Evolutionary conservation across 495 filamentous ascomycete genomes (phyloP), one percentile per base, ranked within the genome.

Genomic region (Penicillium mononematosum): DNA sequence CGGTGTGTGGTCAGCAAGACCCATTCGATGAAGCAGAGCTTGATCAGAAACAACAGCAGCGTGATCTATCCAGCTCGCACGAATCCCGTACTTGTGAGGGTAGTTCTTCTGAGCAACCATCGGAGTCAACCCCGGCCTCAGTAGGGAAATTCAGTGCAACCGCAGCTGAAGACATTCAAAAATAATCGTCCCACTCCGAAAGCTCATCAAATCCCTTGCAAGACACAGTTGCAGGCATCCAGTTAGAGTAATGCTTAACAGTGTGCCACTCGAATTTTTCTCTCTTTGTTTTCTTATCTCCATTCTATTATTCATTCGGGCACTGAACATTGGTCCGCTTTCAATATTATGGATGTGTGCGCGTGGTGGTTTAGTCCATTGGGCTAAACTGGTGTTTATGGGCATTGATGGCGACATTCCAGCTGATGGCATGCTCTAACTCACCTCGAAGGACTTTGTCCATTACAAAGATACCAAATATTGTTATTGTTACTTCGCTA

Each of bases 21-120:
- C 14, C 9, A 34, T 19, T 10, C 16, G 49, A 38, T 20, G 29
- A 22, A 41, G 25, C 50, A 17, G 9, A 31, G 16, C 19, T 9
- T 43, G 8, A 43, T 19, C 45, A 12, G 6, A 42, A 41, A 20
- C 32, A 19, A 16, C 50, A 31, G 42, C 22, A 38, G n/a, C 62
- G 62, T 22, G 63, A 52, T 25, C 12, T 43, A 12, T 47, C 53
- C 46, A 42, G 20, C 25, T 25, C 53, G 8, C 16, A 55, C 25
- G 53, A 50, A 1, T 45, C 42, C 8, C 22, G n/a, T 31, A n/a
- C 32, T 11, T 27, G 29, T 14, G 45, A 56, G 5, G 20, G 16
- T 19, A 25, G 49, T 16, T 27, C n/a, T 56, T 50, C 45, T 11
- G n/a, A 43, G 20, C 42, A 31, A 17, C 14, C 22, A 17, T 22